Base-by-base conservation (phyloP, 768 basidiomycete species). In the Boletus speciosus region DNA sequence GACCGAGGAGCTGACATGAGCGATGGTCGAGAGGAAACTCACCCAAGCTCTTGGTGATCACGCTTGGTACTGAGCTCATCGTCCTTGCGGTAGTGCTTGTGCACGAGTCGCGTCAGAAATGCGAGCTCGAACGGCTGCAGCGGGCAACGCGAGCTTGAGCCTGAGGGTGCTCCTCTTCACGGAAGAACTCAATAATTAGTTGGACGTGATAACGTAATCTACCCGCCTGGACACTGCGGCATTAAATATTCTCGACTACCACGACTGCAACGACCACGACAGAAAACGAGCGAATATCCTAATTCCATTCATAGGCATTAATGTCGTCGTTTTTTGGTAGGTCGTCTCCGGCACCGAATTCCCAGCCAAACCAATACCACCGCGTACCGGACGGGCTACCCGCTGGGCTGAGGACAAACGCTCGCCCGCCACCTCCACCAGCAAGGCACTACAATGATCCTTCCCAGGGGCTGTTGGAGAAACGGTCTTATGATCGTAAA, bases 391-490 rank as follows among this genome's bases (percentile, higher is more conserved):
- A 75, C 45, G 64, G 65, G n/a, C 66, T 70, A 32, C 77, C 79
- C 6, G 73, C 74, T 44, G 64, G 65, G 19, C 66, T 70, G 34
- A 69, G 77, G 52, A 66, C 74, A 40, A 60, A 45, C 66, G 70
- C 36, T 51, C 71, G 61, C n/a, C 69, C 63, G 21, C 71, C 66
- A 31, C 73, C 73, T 10, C 76, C 75, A 19, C 65, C 71, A n/a
- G 41, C 29, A 23, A 77, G 76, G 52, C 66, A 70, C 41, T 85
- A 85, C 63, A 83, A 82, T 56, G 82, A 84, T 61, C 78, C 81
- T 2, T 73, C 79, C 5, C 62, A 58, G 36, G 60, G 73, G 14
- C 50, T 76, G n/a, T 83, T 81, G 52, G 82, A 83, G 63, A 82
- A 81, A 59, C 70, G 75, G 43, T 56, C 68, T 4, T 68, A 71